Conservation (phyloP, 2,329 filamentous ascomycete genomes). For the Ciborinia camelliae region DNA sequence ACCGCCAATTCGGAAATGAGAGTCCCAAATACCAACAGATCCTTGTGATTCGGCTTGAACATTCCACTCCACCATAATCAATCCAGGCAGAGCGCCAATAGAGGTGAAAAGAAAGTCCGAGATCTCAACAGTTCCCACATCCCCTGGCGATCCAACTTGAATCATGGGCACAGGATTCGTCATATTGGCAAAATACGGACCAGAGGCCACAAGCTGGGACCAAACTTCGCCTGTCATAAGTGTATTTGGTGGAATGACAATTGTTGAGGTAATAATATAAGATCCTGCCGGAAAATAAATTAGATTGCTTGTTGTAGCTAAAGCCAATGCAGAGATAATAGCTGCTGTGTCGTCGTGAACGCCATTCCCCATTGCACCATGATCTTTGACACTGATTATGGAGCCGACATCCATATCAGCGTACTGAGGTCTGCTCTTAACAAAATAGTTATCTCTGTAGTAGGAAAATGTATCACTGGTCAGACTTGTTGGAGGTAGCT, state of each 20-base stretch:
- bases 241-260: slow-evolving; percentile 43
- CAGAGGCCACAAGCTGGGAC: slow-evolving; percentile 40
- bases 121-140: slow-evolving; percentile 45
- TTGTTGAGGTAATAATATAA: slow-evolving; percentile 49
- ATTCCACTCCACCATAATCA: slow-evolving; percentile 42
- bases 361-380: slow-evolving; percentile 42
- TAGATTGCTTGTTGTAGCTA: slow-evolving; percentile 37
- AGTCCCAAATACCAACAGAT: slow-evolving; percentile 37
- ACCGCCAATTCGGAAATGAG: slow-evolving; percentile 41
- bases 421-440: slow-evolving; percentile 35
- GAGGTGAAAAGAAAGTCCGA: slow-evolving; percentile 42
- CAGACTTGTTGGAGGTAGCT: too few relatives aligned
- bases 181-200: slow-evolving; percentile 43
- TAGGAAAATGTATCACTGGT: not conserved
- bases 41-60: slow-evolving; percentile 35
- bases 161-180: slow-evolving; percentile 45
- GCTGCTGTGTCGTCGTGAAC: slow-evolving; percentile 76
- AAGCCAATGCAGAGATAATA: slow-evolving; percentile 58
- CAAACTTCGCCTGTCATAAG: slow-evolving; percentile 41
- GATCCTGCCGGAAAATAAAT: slow-evolving; percentile 54
- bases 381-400: slow-evolving; percentile 36
- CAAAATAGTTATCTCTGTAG: slow-evolving; percentile 12
- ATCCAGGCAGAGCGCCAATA: slow-evolving; percentile 39
- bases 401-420: not conserved
- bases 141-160: slow-evolving; percentile 40